A percentile compares a stretch with the other conserved stretches of the same genome.
Conservation (phyloP, 306 rosid genomes). For the Cyclanthera cordifolia region DNA sequence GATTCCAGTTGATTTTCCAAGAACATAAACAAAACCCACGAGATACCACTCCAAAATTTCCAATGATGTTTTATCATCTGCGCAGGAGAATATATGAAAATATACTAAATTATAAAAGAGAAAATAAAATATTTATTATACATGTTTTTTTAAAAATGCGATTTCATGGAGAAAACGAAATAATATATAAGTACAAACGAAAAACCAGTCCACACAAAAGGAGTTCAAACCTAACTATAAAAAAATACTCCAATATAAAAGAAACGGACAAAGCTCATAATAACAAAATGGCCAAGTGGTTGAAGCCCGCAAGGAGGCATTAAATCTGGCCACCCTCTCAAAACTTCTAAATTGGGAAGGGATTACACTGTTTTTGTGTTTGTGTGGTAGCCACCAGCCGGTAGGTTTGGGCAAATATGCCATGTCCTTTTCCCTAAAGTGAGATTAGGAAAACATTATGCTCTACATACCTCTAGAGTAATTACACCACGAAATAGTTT, state of each 20-base stretch:
- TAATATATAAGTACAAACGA: not conserved
- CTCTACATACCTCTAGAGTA: slow-evolving; percentile 64
- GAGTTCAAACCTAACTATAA: not conserved
- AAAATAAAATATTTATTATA: not conserved
- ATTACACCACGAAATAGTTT: slow-evolving; percentile 83
- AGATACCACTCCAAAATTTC: not conserved
- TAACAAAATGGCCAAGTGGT: not conserved
- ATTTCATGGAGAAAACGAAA: not conserved
- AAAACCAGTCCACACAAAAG: not conserved
- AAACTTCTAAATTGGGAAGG: not conserved
- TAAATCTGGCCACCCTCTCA: too few relatives aligned
- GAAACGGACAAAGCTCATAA: not conserved
- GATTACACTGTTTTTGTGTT: not conserved
- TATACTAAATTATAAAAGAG: not conserved
- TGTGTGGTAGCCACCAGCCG: too few relatives aligned
- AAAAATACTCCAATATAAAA: too few relatives aligned
- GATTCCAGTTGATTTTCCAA: not conserved
- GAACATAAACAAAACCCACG: not conserved
- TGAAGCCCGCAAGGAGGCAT: not conserved
- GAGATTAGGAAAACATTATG: not conserved
- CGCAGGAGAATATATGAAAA: not conserved
- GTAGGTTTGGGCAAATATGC: not conserved
- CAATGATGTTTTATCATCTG: not conserved
- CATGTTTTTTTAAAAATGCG: not conserved
- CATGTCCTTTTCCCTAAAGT: not conserved